These are phyloP conservation scores for Dipteronia dyeriana DNA, from an alignment of 345 rosid genomes.

Conservation along the genomic window DNA sequence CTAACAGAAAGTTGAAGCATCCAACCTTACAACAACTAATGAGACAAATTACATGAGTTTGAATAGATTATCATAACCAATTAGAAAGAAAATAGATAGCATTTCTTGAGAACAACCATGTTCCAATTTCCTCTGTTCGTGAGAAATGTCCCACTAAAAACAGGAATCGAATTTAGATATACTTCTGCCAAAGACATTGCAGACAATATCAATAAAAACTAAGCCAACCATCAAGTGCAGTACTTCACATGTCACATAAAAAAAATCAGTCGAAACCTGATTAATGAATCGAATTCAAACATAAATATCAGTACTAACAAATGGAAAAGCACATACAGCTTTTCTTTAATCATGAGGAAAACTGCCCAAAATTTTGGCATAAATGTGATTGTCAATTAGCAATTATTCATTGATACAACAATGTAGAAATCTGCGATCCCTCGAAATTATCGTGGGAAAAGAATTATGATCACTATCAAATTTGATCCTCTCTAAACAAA, in stretches of 20 bases:
- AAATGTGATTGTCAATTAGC: background rate
- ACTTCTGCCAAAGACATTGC: background rate
- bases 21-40: background rate
- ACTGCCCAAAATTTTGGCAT: no score
- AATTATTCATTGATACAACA: constrained; percentile 9
- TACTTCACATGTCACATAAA: background rate
- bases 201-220: background rate
- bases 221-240: background rate
- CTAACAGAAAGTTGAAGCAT: background rate
- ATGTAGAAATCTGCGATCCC: constrained; percentile 6
- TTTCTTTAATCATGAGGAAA: no score
- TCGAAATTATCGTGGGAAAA: constrained; percentile 15
- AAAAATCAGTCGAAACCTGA: background rate
- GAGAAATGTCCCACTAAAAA: background rate
- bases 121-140: background rate
- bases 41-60: background rate
- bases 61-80: background rate
- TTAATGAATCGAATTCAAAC: background rate
- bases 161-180: background rate
- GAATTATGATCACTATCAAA: constrained; percentile 2
- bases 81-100: background rate
- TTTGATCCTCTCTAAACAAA: constrained; percentile 5
- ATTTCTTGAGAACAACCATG: background rate
- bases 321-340: no score
- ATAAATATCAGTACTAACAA: no score